These are phyloP conservation scores for Candida khao-thaluensis DNA, from an alignment of 805 yeast species.

Conservation along the genomic window DNA sequence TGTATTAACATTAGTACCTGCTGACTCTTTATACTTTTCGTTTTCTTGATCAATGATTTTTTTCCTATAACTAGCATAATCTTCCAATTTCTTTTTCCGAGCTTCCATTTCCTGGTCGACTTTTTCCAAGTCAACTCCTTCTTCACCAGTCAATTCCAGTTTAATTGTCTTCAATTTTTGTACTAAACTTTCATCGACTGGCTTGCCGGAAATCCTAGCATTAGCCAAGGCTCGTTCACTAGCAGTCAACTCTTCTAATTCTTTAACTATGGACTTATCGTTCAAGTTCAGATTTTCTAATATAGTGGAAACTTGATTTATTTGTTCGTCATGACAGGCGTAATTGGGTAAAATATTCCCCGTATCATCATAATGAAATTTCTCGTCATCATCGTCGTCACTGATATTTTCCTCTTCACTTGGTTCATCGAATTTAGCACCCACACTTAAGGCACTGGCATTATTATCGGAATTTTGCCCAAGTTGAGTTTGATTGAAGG, in stretches of 20 bases:
- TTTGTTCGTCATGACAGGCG: constrained; percentile 45
- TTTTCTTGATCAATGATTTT: constrained; percentile 61
- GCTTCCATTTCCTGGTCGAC: constrained; percentile 49
- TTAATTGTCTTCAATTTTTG: constrained; percentile 35
- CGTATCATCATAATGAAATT: constrained; percentile 61
- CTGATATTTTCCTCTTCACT: constrained; percentile 63
- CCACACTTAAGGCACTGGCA: constrained; percentile 19
- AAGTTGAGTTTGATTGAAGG: constrained; percentile 21
- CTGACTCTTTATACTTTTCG: constrained; percentile 20
- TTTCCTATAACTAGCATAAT: constrained; percentile 56
- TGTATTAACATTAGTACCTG: neutral
- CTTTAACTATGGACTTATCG: constrained; percentile 49
- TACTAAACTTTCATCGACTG: constrained; percentile 33
- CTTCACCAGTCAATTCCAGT: constrained; percentile 42
- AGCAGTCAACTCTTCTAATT: constrained; percentile 56
- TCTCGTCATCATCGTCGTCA: constrained; percentile 55
- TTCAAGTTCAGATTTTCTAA: constrained; percentile 40
- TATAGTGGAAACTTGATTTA: constrained; percentile 35
- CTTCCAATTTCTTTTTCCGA: constrained; percentile 52
- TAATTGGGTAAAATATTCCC: constrained; percentile 58
- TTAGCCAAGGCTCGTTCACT: constrained; percentile 59
- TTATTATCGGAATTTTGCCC: constrained; percentile 42
- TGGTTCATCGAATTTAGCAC: constrained; percentile 23
- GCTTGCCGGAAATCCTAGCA: constrained; percentile 45
- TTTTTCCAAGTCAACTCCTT: constrained; percentile 38